These are phyloP conservation scores for Fusarium decemcellulare DNA, from an alignment of 2,329 filamentous ascomycete species.

Conservation along the genomic window DNA sequence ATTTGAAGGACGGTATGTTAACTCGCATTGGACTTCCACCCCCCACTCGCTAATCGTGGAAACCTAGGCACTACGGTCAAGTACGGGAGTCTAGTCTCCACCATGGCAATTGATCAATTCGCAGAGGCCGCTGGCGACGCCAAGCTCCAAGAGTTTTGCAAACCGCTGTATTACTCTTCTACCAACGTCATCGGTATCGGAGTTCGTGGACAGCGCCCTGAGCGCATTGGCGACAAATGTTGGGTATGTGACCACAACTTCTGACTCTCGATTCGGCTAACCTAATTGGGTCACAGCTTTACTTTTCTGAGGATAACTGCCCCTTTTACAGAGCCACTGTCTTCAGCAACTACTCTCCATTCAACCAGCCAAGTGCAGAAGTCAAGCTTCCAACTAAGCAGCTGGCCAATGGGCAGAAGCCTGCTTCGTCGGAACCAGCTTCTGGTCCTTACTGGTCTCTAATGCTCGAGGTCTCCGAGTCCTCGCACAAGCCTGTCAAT, in stretches of 20 bases:
- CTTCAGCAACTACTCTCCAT: constrained; percentile 99
- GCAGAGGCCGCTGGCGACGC: constrained; percentile 89
- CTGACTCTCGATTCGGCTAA: background rate
- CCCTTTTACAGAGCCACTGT: constrained; percentile 99
- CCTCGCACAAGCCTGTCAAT: constrained; percentile 93
- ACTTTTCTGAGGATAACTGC: constrained; percentile 99
- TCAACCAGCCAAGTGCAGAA: constrained; percentile 91
- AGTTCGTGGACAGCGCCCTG: constrained; percentile 90
- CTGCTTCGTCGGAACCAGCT: constrained; percentile 78
- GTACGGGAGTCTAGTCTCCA: constrained; percentile 76
- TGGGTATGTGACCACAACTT: constrained; percentile 72
- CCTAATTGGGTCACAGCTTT: constrained; percentile 69
- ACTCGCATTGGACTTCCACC: background rate
- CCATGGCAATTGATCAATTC: constrained; percentile 94
- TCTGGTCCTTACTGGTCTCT: constrained; percentile 99
- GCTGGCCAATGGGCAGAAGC: constrained; percentile 87
- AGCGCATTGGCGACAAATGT: constrained; percentile 99
- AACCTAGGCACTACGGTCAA: background rate
- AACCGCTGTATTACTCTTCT: constrained; percentile 95
- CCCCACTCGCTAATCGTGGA: too few relatives aligned
- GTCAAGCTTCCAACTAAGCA: constrained; percentile 90
- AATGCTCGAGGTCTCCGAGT: constrained; percentile 99
- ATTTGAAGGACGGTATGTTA: constrained; percentile 43
- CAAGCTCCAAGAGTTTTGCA: constrained; percentile 84
- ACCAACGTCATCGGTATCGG: constrained; percentile 98